Conservation (phyloP, 768 basidiomycete genomes). For the Psilocybe sp. region DNA sequence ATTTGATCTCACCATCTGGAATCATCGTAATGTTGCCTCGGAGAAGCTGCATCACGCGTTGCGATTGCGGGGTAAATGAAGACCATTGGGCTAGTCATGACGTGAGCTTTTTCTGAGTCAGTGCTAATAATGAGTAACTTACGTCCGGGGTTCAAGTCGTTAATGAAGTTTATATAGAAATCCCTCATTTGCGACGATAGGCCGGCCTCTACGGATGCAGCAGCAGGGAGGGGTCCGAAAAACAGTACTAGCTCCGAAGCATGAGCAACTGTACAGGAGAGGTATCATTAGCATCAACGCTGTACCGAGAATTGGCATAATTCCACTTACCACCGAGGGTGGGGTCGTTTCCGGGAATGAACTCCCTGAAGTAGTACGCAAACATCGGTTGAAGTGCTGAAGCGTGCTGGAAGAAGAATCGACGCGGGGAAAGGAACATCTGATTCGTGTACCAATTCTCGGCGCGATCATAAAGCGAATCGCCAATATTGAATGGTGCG, state of each 20-base stretch:
- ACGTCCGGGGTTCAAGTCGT: slow-evolving; percentile 57
- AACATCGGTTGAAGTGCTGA: slow-evolving; percentile 46
- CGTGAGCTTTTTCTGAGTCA: neutral
- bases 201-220: slow-evolving; percentile 33
- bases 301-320: neutral
- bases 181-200: slow-evolving; percentile 49
- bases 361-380: slow-evolving; percentile 54
- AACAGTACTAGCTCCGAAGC: slow-evolving; percentile 46
- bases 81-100: slow-evolving; percentile 34
- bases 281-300: neutral
- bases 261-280: slow-evolving; percentile 38
- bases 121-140: slow-evolving; percentile 20
- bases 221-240: slow-evolving; percentile 43
- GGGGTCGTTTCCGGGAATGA: slow-evolving; percentile 51
- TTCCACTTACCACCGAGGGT: slow-evolving; percentile 40
- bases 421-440: slow-evolving; percentile 51
- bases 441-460: slow-evolving; percentile 57
- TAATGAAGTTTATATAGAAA: slow-evolving; percentile 56
- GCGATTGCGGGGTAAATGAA: slow-evolving; percentile 30
- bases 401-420: slow-evolving; percentile 49
- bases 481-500: slow-evolving; percentile 55
- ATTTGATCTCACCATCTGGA: slow-evolving; percentile 40
- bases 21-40: slow-evolving; percentile 53
- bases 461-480: slow-evolving; percentile 55
- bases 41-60: slow-evolving; percentile 45